Evolutionary conservation across 2,329 filamentous ascomycete species (phyloP), one percentile per base, ranked within the genome.

Genomic region (Magnaporthiopsis incrustans): DNA sequence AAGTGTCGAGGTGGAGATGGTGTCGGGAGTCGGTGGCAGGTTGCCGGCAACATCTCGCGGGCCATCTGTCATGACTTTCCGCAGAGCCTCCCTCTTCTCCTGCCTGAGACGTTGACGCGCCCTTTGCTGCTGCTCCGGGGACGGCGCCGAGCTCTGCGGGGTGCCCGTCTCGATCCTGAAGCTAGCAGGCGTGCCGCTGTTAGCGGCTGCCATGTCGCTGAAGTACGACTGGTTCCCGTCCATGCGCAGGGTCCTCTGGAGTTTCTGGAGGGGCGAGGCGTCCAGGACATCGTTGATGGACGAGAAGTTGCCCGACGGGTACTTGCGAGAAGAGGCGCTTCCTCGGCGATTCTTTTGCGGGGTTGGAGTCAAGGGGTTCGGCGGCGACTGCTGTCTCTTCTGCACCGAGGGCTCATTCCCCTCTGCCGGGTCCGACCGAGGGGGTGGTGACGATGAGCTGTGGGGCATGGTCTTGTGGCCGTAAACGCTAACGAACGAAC

Each of bases 401-500:
- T n/a, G 27, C 11, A 12, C 10, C 26, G 30, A 18, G 11, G 18
- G 26, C 64, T 64, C 67, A 61, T 63, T 67, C 11, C 65, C 67
- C 26, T 68, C 70, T 33, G 68, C 67, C 57, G 65, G 35, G 57
- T 38, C 38, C 15, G 33, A 26, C 12, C 59, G 50, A 14, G 76
- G 74, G 4, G 73, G 66, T 4, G 68, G 63, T 10, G 66, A 66
- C 12, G 69, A 68, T 14, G 68, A 68, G 33, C 68, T 69, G 12
- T 72, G 71, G 2, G 68, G 63, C 14, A 67, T 62, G 10, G 66
- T 69, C 66, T 79, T 80, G 30, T 77, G 73, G 3, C 86, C 86
- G 64, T 89, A 89, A 0, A 89, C 77, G 68, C 86, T 89, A 27
- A 83, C 68, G 68, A 89, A 89, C 0, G 86, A 89, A 71, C 86